These are phyloP conservation scores for Triglochin maritima DNA, from an alignment of 106 monocot species.

Conservation along the genomic window DNA sequence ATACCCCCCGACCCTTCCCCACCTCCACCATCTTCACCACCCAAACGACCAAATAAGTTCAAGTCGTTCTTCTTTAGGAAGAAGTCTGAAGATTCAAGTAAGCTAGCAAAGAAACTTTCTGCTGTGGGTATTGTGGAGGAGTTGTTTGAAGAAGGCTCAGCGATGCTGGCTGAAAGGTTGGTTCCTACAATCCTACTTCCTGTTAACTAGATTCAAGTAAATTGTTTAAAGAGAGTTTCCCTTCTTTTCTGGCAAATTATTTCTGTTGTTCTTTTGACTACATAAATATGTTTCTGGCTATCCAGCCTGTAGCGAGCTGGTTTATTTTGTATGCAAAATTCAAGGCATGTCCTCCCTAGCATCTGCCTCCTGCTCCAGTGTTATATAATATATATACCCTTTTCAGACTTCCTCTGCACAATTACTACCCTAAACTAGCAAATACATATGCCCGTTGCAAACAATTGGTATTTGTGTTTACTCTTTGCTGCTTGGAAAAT, in stretches of 20 bases:
- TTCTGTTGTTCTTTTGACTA: neutral
- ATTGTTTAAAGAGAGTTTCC: too few species aligned
- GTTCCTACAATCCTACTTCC: neutral
- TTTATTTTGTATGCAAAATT: too few species aligned
- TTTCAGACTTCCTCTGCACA: too few species aligned
- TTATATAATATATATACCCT: too few species aligned
- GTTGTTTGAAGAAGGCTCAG: slow-evolving; percentile 99
- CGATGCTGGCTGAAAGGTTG: slow-evolving; percentile 94
- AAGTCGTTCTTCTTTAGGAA: slow-evolving; percentile 65
- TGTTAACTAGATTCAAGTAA: too few species aligned
- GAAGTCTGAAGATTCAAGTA: slow-evolving; percentile 37
- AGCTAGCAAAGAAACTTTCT: slow-evolving; percentile 60
- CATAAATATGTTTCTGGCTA: neutral
- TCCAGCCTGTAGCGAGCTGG: too few species aligned
- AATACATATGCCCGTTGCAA: too few species aligned
- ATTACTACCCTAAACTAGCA: too few species aligned
- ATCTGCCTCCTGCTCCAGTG: too few species aligned
- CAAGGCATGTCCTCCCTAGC: too few species aligned
- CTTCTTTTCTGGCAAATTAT: neutral
- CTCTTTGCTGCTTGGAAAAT: too few species aligned
- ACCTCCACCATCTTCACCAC: slow-evolving; percentile 51
- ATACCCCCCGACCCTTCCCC: slow-evolving; percentile 59
- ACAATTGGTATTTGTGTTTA: too few species aligned
- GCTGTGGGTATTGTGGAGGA: slow-evolving; percentile 76
- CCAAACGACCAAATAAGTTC: slow-evolving; percentile 59